Evolutionary conservation across 2,329 filamentous ascomycete genomes (phyloP).

Genomic region (Exophiala mesophila): DNA sequence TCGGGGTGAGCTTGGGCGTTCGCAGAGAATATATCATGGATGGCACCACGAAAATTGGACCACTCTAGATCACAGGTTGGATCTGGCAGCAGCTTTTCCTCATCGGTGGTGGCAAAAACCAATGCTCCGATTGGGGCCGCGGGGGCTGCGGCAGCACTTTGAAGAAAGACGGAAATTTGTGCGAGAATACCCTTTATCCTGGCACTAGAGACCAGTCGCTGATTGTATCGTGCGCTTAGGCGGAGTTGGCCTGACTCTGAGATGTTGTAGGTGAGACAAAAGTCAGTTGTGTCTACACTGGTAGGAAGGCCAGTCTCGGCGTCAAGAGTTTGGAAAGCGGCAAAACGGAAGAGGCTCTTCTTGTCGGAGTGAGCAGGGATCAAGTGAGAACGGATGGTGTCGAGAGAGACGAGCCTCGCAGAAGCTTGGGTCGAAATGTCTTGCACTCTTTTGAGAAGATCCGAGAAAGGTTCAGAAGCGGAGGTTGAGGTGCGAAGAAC

Average conservation of each 20-base stretch:
- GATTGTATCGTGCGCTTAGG: constrained; percentile 41
- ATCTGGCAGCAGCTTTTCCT: constrained; percentile 33
- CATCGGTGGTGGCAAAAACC: constrained; percentile 34
- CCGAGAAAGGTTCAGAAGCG: constrained; percentile 37
- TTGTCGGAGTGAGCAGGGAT: constrained; percentile 12
- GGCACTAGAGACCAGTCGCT: constrained; percentile 43
- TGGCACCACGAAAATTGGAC: constrained; percentile 42
- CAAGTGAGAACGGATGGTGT: constrained; percentile 15
- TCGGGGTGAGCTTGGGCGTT: constrained; percentile 64
- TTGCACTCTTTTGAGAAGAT: constrained; percentile 38
- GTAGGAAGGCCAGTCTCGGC: constrained; percentile 34
- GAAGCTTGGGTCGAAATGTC: constrained; percentile 18
- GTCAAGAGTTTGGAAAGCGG: constrained; percentile 42
- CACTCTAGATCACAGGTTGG: constrained; percentile 42
- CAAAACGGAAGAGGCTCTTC: constrained; percentile 44
- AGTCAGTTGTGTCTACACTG: constrained; percentile 41
- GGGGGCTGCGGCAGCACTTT: constrained; percentile 37
- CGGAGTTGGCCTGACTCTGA: constrained; percentile 29
- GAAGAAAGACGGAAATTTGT: constrained; percentile 39
- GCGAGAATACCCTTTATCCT: constrained; percentile 41
- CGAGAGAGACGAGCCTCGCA: constrained; percentile 14
- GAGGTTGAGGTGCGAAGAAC: constrained; percentile 41
- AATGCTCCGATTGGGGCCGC: constrained; percentile 40
- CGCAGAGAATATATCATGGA: constrained; percentile 40
- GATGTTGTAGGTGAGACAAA: constrained; percentile 37